Evolutionary conservation across 164 flowering plant genomes (phyloP).

Genomic region (Stephania cephalantha): DNA sequence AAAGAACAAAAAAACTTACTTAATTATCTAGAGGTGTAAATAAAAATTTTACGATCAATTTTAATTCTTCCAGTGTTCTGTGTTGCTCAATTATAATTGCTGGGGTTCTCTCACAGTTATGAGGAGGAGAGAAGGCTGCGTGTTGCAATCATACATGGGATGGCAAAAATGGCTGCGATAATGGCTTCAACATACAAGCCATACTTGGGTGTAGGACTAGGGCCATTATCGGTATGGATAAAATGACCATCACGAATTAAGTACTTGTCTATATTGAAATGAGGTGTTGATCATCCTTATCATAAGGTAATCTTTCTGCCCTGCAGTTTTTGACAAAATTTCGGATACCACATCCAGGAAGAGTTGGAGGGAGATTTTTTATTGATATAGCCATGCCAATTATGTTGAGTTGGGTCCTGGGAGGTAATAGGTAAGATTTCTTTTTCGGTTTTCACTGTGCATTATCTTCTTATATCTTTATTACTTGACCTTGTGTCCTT

Average conservation of each 20-base stretch:
- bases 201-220: conserved; percentile 91
- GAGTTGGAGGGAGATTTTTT: conserved; percentile 81
- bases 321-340: conserved; percentile 75
- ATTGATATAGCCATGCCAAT: conserved; percentile 71
- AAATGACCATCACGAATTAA: not conserved
- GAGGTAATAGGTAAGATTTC: conserved; percentile 76
- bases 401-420: conserved; percentile 84
- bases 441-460: not conserved
- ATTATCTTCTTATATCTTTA: not conserved
- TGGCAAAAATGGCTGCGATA: conserved; percentile 92
- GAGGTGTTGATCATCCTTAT: conserved; percentile 5
- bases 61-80: conserved; percentile 2
- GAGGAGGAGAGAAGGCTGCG: conserved; percentile 72
- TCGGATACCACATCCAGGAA: conserved; percentile 92
- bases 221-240: conserved; percentile 72
- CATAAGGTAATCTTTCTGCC: conserved; percentile 12
- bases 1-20: not conserved
- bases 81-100: not conserved
- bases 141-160: conserved; percentile 78
- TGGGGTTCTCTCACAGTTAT: conserved; percentile 41
- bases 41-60: not conserved
- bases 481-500: not conserved
- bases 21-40: conserved; percentile 2
- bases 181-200: conserved; percentile 96
- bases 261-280: not conserved